These are phyloP conservation scores for Dionaea muscipula DNA, from an alignment of 179 eudicot species.

Conservation along the genomic window DNA sequence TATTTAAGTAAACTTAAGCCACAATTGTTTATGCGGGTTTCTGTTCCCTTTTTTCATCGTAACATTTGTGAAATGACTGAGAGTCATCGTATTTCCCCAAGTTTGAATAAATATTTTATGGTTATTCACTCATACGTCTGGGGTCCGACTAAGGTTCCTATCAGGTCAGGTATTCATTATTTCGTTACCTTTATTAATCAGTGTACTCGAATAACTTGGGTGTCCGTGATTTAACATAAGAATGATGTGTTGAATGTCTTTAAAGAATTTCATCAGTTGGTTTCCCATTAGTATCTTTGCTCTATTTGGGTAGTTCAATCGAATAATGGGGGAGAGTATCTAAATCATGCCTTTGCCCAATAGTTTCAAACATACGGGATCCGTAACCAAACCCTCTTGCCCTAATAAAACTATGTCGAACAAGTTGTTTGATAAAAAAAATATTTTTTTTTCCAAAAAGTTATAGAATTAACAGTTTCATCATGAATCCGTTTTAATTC, in stretches of 20 bases:
- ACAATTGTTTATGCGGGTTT: no score
- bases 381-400: not conserved
- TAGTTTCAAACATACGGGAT: not conserved
- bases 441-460: no score
- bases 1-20: no score
- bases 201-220: not conserved
- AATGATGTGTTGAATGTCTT: not conserved
- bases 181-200: not conserved
- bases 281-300: not conserved
- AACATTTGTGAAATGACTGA: no score
- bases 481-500: no score
- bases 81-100: not conserved
- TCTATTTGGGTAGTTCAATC: not conserved
- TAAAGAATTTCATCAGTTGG: not conserved
- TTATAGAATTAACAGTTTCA: no score
- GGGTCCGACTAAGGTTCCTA: not conserved
- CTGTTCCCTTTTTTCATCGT: no score
- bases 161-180: not conserved
- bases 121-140: slow-evolving; percentile 1
- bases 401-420: no score
- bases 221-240: not conserved
- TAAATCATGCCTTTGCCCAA: not conserved
- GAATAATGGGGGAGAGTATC: not conserved
- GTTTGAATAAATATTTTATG: not conserved
- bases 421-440: no score